Percentiles rank a stretch among this genome's conserved stretches.
These are phyloP conservation scores for Tetradesmus obliquus DNA, from an alignment of 139 green algal genomes.

Conservation along the genomic window DNA sequence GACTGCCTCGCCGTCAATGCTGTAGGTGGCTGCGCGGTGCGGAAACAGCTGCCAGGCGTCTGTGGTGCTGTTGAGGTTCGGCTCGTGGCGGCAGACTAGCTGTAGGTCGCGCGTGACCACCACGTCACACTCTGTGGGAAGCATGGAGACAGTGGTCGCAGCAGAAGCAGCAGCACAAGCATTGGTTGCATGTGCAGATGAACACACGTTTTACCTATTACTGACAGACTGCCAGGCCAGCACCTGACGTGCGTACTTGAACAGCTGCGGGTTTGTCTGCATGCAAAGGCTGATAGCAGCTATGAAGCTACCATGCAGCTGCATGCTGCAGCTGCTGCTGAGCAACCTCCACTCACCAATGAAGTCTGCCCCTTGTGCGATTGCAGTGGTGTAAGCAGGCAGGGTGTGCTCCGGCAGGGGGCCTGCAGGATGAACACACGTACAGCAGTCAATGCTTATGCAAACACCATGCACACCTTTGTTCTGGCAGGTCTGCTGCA, in stretches of 20 bases:
- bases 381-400: slow-evolving; percentile 58
- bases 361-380: slow-evolving; percentile 69
- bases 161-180: too few relatives aligned
- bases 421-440: not conserved
- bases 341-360: slow-evolving; percentile 56
- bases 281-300: not conserved
- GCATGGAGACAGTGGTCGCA: too few relatives aligned
- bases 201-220: too few relatives aligned
- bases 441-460: too few relatives aligned
- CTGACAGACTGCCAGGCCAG: too few relatives aligned
- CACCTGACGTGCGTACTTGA: not conserved
- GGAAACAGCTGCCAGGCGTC: slow-evolving; percentile 62
- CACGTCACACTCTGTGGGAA: slow-evolving; percentile 63
- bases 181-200: too few relatives aligned
- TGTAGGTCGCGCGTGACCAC: slow-evolving; percentile 70
- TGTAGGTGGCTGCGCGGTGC: not conserved
- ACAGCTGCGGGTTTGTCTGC: not conserved
- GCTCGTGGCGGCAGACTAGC: slow-evolving; percentile 76
- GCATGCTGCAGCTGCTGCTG: too few relatives aligned
- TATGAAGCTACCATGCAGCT: not conserved
- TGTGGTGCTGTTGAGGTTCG: slow-evolving; percentile 65
- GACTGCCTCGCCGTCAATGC: slow-evolving; percentile 55
- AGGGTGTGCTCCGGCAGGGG: slow-evolving; percentile 75
- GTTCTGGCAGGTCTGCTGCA: too few relatives aligned
- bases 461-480: too few relatives aligned